phyloP scores from a whole-genome alignment of 2,329 filamentous ascomycete species.

The Pyrenochaeta sp. region DNA sequence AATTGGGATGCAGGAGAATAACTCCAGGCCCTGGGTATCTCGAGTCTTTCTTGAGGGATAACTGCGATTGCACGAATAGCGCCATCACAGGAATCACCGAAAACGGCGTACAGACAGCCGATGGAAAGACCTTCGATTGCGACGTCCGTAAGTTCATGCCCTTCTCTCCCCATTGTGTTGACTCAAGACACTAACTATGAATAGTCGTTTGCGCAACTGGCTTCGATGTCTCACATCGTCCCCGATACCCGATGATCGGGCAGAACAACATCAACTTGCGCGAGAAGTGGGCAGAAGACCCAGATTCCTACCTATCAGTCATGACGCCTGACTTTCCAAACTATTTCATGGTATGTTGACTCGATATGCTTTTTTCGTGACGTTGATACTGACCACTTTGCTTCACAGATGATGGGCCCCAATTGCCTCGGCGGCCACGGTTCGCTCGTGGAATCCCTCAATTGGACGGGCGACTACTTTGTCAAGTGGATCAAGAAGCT shows the following conservation, averaged over 20 bases:
- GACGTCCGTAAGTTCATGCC: constrained; percentile 37
- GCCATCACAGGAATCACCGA: constrained; percentile 53
- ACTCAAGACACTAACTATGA: background rate
- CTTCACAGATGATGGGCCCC: constrained; percentile 36
- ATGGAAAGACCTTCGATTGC: constrained; percentile 49
- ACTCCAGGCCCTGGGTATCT: constrained; percentile 59
- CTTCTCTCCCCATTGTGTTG: background rate
- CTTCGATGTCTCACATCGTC: constrained; percentile 52
- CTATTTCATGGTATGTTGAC: constrained; percentile 16
- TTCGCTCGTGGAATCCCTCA: constrained; percentile 23
- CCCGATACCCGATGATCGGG: constrained; percentile 53
- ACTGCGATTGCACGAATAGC: constrained; percentile 58
- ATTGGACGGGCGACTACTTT: constrained; percentile 29
- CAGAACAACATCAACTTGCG: constrained; percentile 47
- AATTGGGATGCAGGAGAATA: constrained; percentile 44
- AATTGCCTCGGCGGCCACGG: constrained; percentile 28
- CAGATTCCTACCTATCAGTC: constrained; percentile 50
- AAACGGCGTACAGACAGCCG: constrained; percentile 51
- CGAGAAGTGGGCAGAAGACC: constrained; percentile 49
- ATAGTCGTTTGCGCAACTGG: constrained; percentile 45
- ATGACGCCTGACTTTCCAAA: constrained; percentile 26
- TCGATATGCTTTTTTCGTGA: too few relatives aligned
- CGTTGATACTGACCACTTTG: too few relatives aligned
- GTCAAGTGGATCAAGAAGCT: constrained; percentile 34
- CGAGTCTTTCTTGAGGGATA: constrained; percentile 54